Percentiles rank a stretch among this genome's conserved stretches.
Conservation (phyloP, 2,329 filamentous ascomycete genomes). For the Botryotinia narcissicola region DNA sequence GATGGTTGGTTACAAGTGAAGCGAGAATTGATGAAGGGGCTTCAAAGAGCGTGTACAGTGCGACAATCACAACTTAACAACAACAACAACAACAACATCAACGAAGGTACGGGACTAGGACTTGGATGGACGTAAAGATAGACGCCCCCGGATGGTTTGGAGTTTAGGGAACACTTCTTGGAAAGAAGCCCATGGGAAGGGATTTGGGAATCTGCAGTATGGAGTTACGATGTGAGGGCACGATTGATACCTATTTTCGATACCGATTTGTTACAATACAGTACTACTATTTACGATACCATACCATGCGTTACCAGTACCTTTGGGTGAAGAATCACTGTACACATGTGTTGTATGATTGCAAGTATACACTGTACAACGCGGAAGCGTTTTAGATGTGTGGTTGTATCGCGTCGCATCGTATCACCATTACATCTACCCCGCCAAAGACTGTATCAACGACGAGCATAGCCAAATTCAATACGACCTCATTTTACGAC, state of each 20-base stretch:
- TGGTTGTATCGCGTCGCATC: neutral
- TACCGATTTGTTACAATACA: slow-evolving; percentile 15
- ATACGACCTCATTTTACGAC: slow-evolving; percentile 3
- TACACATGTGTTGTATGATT: neutral
- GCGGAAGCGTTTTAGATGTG: neutral
- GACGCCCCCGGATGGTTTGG: neutral
- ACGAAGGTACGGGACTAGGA: neutral
- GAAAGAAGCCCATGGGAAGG: neutral
- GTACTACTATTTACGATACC: neutral
- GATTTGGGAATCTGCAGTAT: neutral
- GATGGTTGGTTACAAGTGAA: slow-evolving; percentile 62
- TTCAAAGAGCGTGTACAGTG: neutral
- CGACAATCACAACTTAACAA: neutral
- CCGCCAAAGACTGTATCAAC: neutral
- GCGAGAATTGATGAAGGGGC: slow-evolving; percentile 9
- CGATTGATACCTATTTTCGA: slow-evolving; percentile 11
- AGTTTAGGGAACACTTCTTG: neutral
- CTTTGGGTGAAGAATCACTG: neutral
- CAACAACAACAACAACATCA: neutral
- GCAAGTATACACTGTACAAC: neutral
- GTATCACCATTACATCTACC: neutral
- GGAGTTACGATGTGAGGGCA: slow-evolving; percentile 7
- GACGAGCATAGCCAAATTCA: neutral
- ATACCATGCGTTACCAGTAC: neutral
- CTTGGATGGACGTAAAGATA: neutral